Percentiles rank a stretch among this genome's conserved stretches.
phyloP scores from a whole-genome alignment of 352 stramenopile genomes.

The Phytophthora parvispora region DNA sequence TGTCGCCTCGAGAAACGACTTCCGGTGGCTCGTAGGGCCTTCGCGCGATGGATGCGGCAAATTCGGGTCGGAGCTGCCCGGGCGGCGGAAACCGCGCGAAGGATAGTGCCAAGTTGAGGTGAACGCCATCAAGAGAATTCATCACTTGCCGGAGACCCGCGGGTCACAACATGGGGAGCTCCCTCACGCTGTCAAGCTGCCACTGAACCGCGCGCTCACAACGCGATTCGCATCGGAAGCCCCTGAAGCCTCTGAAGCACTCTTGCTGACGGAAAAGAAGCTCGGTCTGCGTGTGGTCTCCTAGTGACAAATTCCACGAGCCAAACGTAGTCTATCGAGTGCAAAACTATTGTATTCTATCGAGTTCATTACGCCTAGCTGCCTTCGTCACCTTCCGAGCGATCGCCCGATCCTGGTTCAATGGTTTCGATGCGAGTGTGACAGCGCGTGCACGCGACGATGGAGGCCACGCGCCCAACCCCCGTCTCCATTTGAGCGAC shows the following conservation, averaged over 20 bases:
- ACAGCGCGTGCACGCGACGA: constrained; percentile 29
- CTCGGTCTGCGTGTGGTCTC: too few species aligned
- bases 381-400: neutral
- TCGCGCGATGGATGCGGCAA: neutral
- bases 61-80: neutral
- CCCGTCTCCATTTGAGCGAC: constrained; percentile 26
- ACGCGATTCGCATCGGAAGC: neutral
- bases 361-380: too few species aligned
- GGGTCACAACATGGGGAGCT: neutral
- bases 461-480: constrained; percentile 20
- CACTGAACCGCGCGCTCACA: neutral
- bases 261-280: too few species aligned
- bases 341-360: too few species aligned
- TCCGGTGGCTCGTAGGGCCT: neutral
- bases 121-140: neutral
- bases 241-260: neutral
- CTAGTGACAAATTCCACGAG: too few species aligned
- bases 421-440: neutral
- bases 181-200: neutral
- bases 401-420: neutral
- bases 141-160: neutral
- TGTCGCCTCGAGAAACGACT: neutral
- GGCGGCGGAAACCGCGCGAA: neutral
- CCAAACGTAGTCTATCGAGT: too few species aligned
- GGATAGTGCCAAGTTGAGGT: neutral